Evolutionary conservation across 176 grass and related monocot genomes (phyloP).

Genomic region (Alopecurus myosuroides): DNA sequence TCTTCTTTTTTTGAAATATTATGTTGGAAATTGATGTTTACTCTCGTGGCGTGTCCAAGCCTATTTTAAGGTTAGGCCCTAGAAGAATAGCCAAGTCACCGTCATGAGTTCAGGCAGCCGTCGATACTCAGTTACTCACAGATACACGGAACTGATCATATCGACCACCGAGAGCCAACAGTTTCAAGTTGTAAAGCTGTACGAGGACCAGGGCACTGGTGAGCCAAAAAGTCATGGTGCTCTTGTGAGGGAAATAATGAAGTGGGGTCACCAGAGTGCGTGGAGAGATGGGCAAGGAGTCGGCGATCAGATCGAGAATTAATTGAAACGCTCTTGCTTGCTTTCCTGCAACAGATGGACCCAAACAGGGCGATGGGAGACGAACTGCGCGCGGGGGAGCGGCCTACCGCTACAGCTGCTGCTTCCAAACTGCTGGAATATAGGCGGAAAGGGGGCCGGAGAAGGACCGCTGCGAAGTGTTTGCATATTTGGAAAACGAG

Average conservation of each 20-base stretch:
- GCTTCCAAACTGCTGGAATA: no score
- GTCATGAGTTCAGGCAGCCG: background rate
- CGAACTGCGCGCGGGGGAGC: no score
- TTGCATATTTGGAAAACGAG: no score
- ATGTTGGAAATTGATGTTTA: background rate
- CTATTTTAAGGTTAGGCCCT: background rate
- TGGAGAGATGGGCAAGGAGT: background rate
- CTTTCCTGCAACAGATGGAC: background rate
- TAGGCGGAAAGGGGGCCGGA: no score
- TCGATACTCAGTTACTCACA: background rate
- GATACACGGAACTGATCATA: background rate
- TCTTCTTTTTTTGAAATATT: no score
- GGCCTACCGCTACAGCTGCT: no score
- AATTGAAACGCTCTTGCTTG: background rate
- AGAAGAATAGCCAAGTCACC: background rate
- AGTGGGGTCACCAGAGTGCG: background rate
- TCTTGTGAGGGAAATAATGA: conserved; percentile 9
- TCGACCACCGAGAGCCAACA: background rate
- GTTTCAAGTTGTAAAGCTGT: background rate
- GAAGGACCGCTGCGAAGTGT: no score
- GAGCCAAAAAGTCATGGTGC: conserved; percentile 16
- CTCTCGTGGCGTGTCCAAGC: background rate
- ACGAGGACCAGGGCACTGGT: background rate
- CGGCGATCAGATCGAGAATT: background rate
- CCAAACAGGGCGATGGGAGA: no score